Evolutionary conservation across 192 early-diverging fungal species (phyloP), one percentile per base, ranked within the genome.

Genomic region (Coemansia umbellata): DNA sequence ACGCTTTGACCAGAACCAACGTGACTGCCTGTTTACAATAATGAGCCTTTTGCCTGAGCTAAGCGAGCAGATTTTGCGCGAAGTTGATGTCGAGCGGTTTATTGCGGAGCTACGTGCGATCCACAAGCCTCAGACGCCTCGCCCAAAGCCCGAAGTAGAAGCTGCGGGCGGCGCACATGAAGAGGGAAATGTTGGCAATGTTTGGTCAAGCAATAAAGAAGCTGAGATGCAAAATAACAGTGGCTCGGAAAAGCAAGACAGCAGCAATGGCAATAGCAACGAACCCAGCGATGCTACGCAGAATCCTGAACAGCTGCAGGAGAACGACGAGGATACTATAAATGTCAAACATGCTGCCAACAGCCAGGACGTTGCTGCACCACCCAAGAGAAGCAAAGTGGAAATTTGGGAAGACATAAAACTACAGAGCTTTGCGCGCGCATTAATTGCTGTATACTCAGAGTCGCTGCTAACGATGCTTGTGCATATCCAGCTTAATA

Each of bases 1-100:
- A 44, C 84, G 95, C 13, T 98, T 95, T 66, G 89, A 95, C 55
- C 91, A 94, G 79, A 94, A 94, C 72, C 91, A 92, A 59, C 82
- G 86, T 42, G 95, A 98, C 77, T 94, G 92, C 66, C 67, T 82
- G 17, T 92, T 91, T 49, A 87, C 88, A 4, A 86, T 94, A n/a
- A 66, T 86, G 53, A 84, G 88, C 27, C 80, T 94, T 30, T 64
- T 96, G 36, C 91, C 93, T 0, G 85, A 86, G 21, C 66, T 95
- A 30, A 81, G 81, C 45, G 88, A 92, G 37, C 82, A 91, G 31
- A 71, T 98, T 0, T 76, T 90, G 43, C 80, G 82, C 17, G 81
- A 84, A 37, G 81, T 90, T 4, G 85, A 94, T 33, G 91, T 96
- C 1, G 94, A 98, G 48, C 51, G 54, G 37, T 56, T 78, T 41